phyloP scores from a whole-genome alignment of 2,329 filamentous ascomycete genomes.

The Epichloe scottii region DNA sequence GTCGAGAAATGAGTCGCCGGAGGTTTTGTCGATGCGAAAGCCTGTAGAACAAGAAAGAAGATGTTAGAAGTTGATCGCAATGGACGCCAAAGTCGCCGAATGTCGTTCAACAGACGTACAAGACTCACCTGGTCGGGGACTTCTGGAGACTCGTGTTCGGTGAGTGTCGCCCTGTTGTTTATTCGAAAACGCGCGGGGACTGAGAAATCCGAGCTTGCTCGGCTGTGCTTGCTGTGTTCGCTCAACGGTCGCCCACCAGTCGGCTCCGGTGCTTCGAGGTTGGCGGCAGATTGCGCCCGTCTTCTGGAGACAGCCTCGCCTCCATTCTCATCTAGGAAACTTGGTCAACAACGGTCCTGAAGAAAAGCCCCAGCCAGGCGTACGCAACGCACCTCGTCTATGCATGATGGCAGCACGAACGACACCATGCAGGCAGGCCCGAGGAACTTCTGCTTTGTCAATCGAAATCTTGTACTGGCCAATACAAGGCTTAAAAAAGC shows the following conservation, averaged over 20 bases:
- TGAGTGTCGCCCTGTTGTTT: constrained; percentile 29
- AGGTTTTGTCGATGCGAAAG: constrained; percentile 36
- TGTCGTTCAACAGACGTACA: background rate
- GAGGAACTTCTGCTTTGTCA: constrained; percentile 57
- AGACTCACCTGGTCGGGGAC: constrained; percentile 18
- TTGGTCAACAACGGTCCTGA: constrained; percentile 1
- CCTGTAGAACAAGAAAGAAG: constrained; percentile 21
- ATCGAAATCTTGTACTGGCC: constrained; percentile 62
- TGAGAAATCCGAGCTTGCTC: constrained; percentile 60
- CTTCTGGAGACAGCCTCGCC: constrained; percentile 34
- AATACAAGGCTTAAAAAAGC: constrained; percentile 55
- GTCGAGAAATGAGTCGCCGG: constrained; percentile 47
- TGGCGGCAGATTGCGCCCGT: constrained; percentile 48
- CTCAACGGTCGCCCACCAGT: constrained; percentile 40
- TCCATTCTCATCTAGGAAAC: constrained; percentile 23
- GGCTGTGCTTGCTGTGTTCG: constrained; percentile 53
- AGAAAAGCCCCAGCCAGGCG: background rate
- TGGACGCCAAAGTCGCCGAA: background rate
- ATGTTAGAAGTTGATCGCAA: background rate
- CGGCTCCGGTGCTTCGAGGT: constrained; percentile 44
- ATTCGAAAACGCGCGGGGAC: constrained; percentile 40
- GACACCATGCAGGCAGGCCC: constrained; percentile 64
- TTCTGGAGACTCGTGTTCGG: constrained; percentile 19
- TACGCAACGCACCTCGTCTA: constrained; percentile 47
- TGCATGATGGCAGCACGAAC: constrained; percentile 57